Evolutionary conservation across 1,139 yeast genomes (phyloP), one percentile per base, ranked within the genome.

Genomic region (Lizanozyma gosingica): DNA sequence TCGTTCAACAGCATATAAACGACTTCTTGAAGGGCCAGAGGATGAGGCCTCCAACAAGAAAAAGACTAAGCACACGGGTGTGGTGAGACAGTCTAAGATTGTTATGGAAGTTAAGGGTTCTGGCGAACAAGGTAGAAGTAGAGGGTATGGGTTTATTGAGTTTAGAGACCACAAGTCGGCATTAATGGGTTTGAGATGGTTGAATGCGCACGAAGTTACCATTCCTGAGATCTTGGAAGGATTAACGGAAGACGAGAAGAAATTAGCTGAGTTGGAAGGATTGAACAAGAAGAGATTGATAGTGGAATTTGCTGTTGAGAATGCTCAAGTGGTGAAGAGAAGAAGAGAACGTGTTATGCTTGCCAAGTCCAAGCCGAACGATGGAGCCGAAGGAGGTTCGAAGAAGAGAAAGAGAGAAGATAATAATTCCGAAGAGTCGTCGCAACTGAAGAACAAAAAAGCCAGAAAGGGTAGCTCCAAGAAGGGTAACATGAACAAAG

Each of bases 131-230:
- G 98, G 97, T 41, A 77, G 98, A 63, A 82, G 94, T 58, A 80
- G 97, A 67, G 98, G 99, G 45, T 92, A 90, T 54, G 99, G 99
- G 47, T 90, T 92, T 69, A 65, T 92, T 41, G 98, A 94, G 63
- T 88, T 75, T 61, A 79, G 92, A 63, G 95, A 90, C 60, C 99
- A 92, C 60, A 85, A 84, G 60, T 63, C 84, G 46, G 98, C 99
- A 1, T 73, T 92, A 47, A 90, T 90, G 97, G 97, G 95, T 4
- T 74, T 92, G 45, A 78, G 99, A 68, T 94, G 97, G 96, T 73
- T 92, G 59, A 92, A 92, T 63, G 96, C 95, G 2, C 97, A 92
- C 58, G 83, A 78, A 53, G 95, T 92, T 2, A 65, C 85, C 0
- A 62, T 62, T 37, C 78, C 73, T 8, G 97, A 90, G 60, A 73